Base-by-base conservation (phyloP, 805 yeast species). In the Saccharomycopsis fibuligera region DNA sequence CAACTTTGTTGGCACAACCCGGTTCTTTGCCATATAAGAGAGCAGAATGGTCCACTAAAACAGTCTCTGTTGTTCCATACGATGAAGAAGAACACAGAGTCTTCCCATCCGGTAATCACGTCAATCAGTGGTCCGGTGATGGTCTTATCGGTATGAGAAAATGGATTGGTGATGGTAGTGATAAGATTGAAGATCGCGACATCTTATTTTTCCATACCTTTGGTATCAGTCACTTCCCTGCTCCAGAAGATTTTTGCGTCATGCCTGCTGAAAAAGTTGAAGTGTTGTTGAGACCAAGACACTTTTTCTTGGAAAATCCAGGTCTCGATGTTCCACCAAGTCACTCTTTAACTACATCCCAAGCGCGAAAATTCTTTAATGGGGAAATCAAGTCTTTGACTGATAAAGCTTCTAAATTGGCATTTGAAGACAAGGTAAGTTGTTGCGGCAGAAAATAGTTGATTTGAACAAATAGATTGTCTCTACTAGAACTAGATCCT, bases 231-330 rank as follows among this genome's bases (percentile, higher is more conserved):
- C 95, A 85, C 64, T 81, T 84, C 77, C 95, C 95, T 51, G 82
- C 90, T 12, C 91, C 93, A 51, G 93, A 85, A 69, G 95, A 85
- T 66, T 85, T 84, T 82, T 93, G 93, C 49, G 76, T 85, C 55
- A 85, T 85, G 93, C 93, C 93, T 42, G 83, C 88, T 44, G 95
- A 85, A 68, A 84, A 87, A 60, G 81, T 85, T 59, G 78, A 83
- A 51, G 70, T 85, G 57, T 69, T 81, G 68, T 70, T 85, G 62
- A 77, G 90, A 66, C 93, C 93, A 58, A 74, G 91, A 63, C 79
- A 85, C 67, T 80, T 85, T 70, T 85, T 85, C 74, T 67, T 73
- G 41, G 86, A 81, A 63, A 85, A 84, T 65, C 93, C 95, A 29
- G 83, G 78, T 45, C 71, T 85, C 57, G 93, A 85, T 59, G 76